These are phyloP conservation scores for Volvox reticuliferus DNA, from an alignment of 139 green algal genomes.

Conservation along the genomic window DNA sequence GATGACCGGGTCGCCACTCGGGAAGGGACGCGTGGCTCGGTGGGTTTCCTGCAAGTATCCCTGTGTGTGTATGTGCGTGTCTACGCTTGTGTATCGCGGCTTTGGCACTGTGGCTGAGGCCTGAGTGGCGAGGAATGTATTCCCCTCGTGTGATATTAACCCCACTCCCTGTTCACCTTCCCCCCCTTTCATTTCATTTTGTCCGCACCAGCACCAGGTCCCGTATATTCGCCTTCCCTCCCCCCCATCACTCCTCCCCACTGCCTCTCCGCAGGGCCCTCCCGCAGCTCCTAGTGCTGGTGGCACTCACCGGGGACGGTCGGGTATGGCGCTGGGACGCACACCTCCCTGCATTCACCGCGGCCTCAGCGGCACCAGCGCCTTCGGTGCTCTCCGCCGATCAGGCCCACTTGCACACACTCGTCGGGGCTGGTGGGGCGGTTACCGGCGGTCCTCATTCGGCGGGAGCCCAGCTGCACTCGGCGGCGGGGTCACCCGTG, in stretches of 20 bases:
- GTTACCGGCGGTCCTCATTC: background rate
- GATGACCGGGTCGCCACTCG: no score
- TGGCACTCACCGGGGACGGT: constrained; percentile 67
- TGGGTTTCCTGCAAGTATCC: no score
- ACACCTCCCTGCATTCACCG: constrained; percentile 44
- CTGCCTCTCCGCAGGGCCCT: background rate
- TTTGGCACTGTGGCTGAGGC: no score
- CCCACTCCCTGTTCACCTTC: background rate
- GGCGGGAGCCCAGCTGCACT: background rate
- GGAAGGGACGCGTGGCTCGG: no score
- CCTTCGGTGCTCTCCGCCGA: no score
- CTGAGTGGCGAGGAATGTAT: no score
- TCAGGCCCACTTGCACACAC: no score
- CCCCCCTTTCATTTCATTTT: background rate
- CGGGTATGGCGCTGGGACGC: constrained; percentile 80
- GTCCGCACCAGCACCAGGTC: background rate
- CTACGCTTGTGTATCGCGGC: no score
- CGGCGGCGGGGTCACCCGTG: no score
- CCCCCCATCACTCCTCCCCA: background rate
- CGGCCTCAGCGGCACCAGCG: background rate
- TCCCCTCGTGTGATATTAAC: no score
- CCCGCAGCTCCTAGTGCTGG: constrained; percentile 46
- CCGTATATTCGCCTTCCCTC: background rate
- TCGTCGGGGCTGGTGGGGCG: no score
- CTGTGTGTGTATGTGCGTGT: no score